Evolutionary conservation across 441 rosid species (phyloP).

Genomic region (Mallotus repandus): DNA sequence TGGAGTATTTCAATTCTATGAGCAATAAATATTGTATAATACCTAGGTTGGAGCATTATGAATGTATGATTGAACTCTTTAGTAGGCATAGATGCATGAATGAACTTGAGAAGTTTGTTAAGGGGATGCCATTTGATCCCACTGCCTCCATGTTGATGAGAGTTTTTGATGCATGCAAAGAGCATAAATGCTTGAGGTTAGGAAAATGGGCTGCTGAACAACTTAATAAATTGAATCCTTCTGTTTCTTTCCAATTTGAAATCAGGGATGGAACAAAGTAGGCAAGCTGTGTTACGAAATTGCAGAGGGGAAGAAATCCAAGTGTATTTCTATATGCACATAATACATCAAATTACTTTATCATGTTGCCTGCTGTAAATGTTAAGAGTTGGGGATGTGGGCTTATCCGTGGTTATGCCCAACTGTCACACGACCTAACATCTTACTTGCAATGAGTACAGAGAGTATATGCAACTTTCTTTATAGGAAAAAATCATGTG

Average conservation of each 20-base stretch:
- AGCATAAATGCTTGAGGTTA: slow-evolving; percentile 38
- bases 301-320: background rate
- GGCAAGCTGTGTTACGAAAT: background rate
- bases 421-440: background rate
- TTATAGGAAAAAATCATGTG: background rate
- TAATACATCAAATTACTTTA: background rate
- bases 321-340: background rate
- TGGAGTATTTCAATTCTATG: slow-evolving; percentile 55
- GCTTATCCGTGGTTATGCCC: background rate
- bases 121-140: slow-evolving; percentile 63
- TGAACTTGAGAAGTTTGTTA: slow-evolving; percentile 64
- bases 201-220: slow-evolving; percentile 60
- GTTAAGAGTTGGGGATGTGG: background rate
- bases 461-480: background rate
- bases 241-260: slow-evolving; percentile 19
- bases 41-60: slow-evolving; percentile 75
- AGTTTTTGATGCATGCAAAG: slow-evolving; percentile 47
- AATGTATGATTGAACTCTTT: slow-evolving; percentile 67
- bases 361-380: background rate
- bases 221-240: slow-evolving; percentile 34
- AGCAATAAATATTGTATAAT: slow-evolving; percentile 41
- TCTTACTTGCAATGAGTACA: background rate
- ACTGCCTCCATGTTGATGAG: slow-evolving; percentile 50
- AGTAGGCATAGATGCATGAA: slow-evolving; percentile 39
- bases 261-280: slow-evolving; percentile 2